Percentiles rank a stretch among this genome's conserved stretches.
These are phyloP conservation scores for Phytophthora rubi DNA, from an alignment of 352 stramenopile species.

Conservation along the genomic window DNA sequence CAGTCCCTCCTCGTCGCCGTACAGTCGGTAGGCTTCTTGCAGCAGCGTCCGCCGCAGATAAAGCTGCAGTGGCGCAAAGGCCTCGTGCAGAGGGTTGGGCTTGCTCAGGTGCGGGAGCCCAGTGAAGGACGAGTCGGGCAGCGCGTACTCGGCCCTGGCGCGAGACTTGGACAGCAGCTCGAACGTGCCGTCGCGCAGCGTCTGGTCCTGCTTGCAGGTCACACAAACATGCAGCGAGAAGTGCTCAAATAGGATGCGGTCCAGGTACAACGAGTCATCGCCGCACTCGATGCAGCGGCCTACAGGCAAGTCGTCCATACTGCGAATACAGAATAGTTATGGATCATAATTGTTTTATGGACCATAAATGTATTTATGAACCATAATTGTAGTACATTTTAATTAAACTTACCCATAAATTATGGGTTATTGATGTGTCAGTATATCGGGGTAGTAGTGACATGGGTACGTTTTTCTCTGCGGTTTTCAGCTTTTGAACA, in stretches of 20 bases:
- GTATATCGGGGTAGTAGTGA: constrained; percentile 9
- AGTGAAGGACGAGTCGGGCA: constrained; percentile 69
- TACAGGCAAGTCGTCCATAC: constrained; percentile 26
- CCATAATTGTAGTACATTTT: no score
- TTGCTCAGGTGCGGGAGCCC: constrained; percentile 56
- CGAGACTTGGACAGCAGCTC: constrained; percentile 68
- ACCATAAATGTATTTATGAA: no score
- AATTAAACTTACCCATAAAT: no score
- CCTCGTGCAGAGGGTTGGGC: constrained; percentile 69
- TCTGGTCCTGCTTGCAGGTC: constrained; percentile 66
- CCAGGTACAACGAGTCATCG: constrained; percentile 53
- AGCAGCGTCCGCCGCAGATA: constrained; percentile 64
- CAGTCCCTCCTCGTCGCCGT: constrained; percentile 51
- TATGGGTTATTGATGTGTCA: constrained; percentile 3
- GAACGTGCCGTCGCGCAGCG: constrained; percentile 56
- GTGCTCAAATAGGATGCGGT: constrained; percentile 52
- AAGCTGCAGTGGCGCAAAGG: constrained; percentile 70
- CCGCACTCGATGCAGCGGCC: constrained; percentile 61
- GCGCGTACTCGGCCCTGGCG: constrained; percentile 60
- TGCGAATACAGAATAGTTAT: not conserved
- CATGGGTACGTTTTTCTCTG: not conserved
- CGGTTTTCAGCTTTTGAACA: not conserved
- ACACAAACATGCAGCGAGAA: constrained; percentile 70
- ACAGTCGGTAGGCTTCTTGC: constrained; percentile 58
- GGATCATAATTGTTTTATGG: no score